A percentile compares a stretch with the other conserved stretches of the same genome.
Evolutionary conservation across 2,329 filamentous ascomycete genomes (phyloP).

Genomic region (Colletotrichum caudatum): DNA sequence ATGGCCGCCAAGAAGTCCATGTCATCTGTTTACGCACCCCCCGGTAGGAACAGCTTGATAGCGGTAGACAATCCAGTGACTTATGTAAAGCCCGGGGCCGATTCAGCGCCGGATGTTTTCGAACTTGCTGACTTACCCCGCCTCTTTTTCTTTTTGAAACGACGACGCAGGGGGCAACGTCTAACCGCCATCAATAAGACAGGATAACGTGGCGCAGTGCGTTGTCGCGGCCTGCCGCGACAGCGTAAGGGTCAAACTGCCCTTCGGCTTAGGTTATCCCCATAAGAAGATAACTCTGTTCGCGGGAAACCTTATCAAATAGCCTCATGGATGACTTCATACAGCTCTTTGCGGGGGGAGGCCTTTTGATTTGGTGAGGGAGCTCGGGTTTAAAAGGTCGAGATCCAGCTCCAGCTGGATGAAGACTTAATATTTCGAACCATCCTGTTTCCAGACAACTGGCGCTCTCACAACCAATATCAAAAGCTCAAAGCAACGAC

Average conservation of each 20-base stretch:
- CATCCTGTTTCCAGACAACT: neutral
- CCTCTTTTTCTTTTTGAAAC: neutral
- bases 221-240: neutral
- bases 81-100: neutral
- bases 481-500: neutral
- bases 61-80: too few species aligned
- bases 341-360: neutral
- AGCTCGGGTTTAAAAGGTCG: neutral
- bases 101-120: neutral
- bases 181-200: constrained; percentile 1
- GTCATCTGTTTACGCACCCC: neutral
- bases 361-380: neutral
- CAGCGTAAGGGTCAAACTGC: neutral
- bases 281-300: neutral
- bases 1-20: neutral
- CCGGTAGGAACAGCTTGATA: neutral
- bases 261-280: neutral
- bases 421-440: neutral
- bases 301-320: neutral
- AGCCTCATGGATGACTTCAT: constrained; percentile 4
- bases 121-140: neutral
- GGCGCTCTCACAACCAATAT: neutral
- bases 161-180: neutral
- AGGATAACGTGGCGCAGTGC: neutral
- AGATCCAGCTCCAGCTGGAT: neutral